Conservation (phyloP, 192 early-diverging fungal genomes). For the Globomyces pollinis-pini region DNA sequence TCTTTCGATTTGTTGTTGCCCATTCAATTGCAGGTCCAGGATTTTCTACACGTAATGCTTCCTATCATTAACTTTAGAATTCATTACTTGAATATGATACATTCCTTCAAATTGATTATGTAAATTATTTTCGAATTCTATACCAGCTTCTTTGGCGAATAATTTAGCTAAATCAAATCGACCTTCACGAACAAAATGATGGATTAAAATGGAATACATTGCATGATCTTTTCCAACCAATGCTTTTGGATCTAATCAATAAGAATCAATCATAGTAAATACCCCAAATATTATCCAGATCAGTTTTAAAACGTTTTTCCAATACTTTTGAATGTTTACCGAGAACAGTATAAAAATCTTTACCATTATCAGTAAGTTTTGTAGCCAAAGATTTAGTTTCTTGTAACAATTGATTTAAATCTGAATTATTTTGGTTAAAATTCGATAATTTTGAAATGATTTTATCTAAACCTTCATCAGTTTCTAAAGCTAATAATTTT, state of each 20-base stretch:
- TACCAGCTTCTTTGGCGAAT: conserved; percentile 43
- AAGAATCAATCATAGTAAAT: too few species aligned
- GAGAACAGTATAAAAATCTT: conserved; percentile 15
- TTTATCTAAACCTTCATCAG: conserved; percentile 32
- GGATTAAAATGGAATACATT: conserved; percentile 49
- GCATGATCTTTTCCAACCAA: conserved; percentile 63
- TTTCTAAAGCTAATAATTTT: conserved; percentile 34
- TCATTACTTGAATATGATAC: conserved; percentile 68
- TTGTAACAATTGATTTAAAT: conserved; percentile 13
- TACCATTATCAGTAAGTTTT: conserved; percentile 16
- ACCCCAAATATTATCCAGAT: conserved; percentile 37
- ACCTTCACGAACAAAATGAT: conserved; percentile 78
- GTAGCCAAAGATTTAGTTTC: neutral
- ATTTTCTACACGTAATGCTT: conserved; percentile 50
- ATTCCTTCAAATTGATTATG: conserved; percentile 71
- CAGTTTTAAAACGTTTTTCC: conserved; percentile 34
- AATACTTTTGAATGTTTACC: conserved; percentile 21
- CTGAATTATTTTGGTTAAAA: conserved; percentile 9
- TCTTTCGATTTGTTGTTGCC: conserved; percentile 52
- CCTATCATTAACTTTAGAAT: too few species aligned
- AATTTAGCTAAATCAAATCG: conserved; percentile 69
- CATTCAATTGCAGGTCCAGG: conserved; percentile 67
- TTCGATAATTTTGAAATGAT: conserved; percentile 32
- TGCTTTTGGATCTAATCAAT: conserved; percentile 66
- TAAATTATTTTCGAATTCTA: conserved; percentile 25